A percentile compares a stretch with the other conserved stretches of the same genome.
Evolutionary conservation across 768 basidiomycete genomes (phyloP).

Genomic region (Tylopilus vinaceipallidus): DNA sequence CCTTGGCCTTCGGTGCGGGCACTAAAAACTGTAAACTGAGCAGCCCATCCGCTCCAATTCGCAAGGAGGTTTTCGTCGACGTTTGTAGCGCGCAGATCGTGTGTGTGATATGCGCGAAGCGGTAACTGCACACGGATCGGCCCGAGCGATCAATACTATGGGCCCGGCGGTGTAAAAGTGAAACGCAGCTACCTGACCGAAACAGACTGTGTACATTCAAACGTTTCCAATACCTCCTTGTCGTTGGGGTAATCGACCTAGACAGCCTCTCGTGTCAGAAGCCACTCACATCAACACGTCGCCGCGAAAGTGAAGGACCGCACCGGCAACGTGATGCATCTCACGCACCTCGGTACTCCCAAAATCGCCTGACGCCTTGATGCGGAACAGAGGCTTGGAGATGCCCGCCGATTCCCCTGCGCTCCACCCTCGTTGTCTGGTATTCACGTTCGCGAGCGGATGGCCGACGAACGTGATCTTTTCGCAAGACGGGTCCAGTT

Average conservation of each 20-base stretch:
- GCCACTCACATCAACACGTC: too few species aligned
- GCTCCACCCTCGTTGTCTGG: conserved; percentile 14
- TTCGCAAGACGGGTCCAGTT: conserved; percentile 86
- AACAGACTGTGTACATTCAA: conserved; percentile 71
- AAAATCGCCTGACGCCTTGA: conserved; percentile 78
- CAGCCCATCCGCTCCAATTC: conserved; percentile 80
- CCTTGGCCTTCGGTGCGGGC: conserved; percentile 44
- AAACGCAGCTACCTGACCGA: conserved; percentile 61
- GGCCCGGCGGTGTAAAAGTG: neutral
- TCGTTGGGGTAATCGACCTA: conserved; percentile 98
- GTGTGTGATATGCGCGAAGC: conserved; percentile 71
- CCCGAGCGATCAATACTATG: neutral
- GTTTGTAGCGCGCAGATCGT: conserved; percentile 74
- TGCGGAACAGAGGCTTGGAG: conserved; percentile 65
- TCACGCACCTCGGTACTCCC: conserved; percentile 76
- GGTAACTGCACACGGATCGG: conserved; percentile 59
- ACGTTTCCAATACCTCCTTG: conserved; percentile 84
- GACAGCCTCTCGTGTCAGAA: neutral
- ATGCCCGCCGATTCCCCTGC: neutral
- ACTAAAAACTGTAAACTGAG: conserved; percentile 91
- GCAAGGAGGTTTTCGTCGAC: conserved; percentile 84
- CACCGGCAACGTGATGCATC: neutral
- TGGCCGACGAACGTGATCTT: conserved; percentile 82
- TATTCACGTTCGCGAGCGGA: conserved; percentile 42
- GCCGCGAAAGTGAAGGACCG: neutral